phyloP scores from a whole-genome alignment of 345 rosid genomes.

The Kandelia obovata region DNA sequence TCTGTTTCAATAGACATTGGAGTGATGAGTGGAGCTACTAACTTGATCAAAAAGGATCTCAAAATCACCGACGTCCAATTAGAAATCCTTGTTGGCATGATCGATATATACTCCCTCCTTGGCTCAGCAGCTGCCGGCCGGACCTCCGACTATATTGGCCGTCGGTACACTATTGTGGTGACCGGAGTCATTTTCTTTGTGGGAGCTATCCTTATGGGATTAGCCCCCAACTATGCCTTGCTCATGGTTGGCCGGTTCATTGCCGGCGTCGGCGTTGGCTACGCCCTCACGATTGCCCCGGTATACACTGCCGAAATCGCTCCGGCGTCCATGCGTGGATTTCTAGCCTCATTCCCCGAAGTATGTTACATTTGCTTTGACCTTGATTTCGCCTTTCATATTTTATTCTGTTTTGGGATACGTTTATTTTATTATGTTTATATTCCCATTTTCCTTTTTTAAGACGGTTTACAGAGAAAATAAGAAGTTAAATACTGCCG shows the following conservation, averaged over 20 bases:
- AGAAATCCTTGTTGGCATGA: conserved; percentile 54
- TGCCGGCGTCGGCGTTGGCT: conserved; percentile 89
- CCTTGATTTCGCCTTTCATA: neutral
- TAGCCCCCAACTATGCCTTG: conserved; percentile 69
- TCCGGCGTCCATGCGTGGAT: conserved; percentile 85
- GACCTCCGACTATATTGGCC: conserved; percentile 89
- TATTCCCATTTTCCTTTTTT: too few relatives aligned
- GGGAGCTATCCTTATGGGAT: conserved; percentile 89
- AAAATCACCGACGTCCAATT: conserved; percentile 38
- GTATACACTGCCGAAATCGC: conserved; percentile 88
- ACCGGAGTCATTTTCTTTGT: conserved; percentile 78
- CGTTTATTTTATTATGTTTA: too few relatives aligned
- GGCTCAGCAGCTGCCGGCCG: conserved; percentile 81
- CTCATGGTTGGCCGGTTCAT: conserved; percentile 89
- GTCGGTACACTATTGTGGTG: conserved; percentile 78
- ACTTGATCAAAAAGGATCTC: conserved; percentile 46
- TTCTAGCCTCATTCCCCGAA: conserved; percentile 88
- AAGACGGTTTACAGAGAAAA: too few relatives aligned
- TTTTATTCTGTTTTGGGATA: neutral
- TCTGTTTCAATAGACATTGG: conserved; percentile 51
- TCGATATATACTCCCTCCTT: conserved; percentile 61
- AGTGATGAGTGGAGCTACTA: conserved; percentile 82
- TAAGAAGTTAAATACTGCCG: too few relatives aligned
- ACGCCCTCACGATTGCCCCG: conserved; percentile 89
- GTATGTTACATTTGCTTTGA: conserved; percentile 22